These are phyloP conservation scores for Stephanodiscus triporus DNA, from an alignment of 108 stramenopile species.

Conservation along the genomic window DNA sequence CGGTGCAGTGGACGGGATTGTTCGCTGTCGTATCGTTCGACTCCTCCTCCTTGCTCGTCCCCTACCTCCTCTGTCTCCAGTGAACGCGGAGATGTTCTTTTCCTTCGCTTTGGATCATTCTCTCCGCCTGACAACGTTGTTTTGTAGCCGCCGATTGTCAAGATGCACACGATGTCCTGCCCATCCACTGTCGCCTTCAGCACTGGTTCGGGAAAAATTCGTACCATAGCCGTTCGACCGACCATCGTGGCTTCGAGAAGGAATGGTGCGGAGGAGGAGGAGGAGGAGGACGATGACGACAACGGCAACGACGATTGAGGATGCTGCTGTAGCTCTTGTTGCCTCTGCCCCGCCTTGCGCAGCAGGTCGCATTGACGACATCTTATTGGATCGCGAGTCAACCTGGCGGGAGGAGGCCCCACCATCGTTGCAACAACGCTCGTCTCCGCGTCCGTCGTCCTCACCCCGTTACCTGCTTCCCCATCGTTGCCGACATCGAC, in stretches of 20 bases:
- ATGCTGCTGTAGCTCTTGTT: not conserved
- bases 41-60: not conserved
- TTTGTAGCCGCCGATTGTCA: not conserved
- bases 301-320: not conserved
- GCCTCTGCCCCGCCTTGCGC: not conserved
- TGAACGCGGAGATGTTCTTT: too few relatives aligned
- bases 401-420: not conserved
- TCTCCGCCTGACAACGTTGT: not conserved
- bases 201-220: not conserved
- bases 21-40: not conserved
- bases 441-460: not conserved
- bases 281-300: not conserved
- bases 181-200: not conserved
- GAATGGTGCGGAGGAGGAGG: not conserved
- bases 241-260: conserved; percentile 30
- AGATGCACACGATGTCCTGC: not conserved
- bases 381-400: conserved; percentile 27
- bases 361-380: conserved; percentile 25
- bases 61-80: not conserved
- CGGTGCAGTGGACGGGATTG: not conserved
- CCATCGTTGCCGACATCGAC: not conserved
- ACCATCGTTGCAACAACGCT: not conserved
- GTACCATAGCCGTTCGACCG: too few relatives aligned
- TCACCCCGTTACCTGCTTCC: not conserved
- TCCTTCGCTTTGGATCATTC: too few relatives aligned